These are phyloP conservation scores for Hygrophoropsis aurantiaca DNA, from an alignment of 768 basidiomycete genomes.

Conservation along the genomic window DNA sequence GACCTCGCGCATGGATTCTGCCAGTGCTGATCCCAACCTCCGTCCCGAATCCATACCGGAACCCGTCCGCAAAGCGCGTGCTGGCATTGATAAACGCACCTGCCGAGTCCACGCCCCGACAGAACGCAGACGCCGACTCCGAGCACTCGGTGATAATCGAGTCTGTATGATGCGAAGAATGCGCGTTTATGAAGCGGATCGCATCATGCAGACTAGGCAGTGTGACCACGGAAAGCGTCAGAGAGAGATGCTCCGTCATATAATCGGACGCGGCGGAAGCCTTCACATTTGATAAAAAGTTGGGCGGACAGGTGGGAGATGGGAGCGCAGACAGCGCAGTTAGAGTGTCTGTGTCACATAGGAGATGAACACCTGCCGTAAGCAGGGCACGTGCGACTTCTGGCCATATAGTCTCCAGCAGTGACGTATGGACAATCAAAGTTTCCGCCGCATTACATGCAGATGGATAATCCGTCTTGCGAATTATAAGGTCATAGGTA, in stretches of 20 bases:
- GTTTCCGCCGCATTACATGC: constrained; percentile 95
- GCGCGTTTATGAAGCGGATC: constrained; percentile 85
- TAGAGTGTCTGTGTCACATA: constrained; percentile 73
- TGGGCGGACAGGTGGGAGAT: constrained; percentile 30
- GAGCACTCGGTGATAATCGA: constrained; percentile 81
- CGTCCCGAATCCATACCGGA: constrained; percentile 94
- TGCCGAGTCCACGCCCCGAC: constrained; percentile 86
- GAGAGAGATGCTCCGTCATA: constrained; percentile 83
- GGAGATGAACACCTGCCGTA: constrained; percentile 65
- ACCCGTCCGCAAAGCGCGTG: constrained; percentile 95
- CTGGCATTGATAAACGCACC: constrained; percentile 94
- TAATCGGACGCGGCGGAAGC: constrained; percentile 66
- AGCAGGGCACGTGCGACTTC: constrained; percentile 74
- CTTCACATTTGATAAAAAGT: constrained; percentile 47
- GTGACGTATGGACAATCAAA: constrained; percentile 75
- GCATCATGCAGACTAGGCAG: constrained; percentile 73
- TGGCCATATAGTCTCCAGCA: constrained; percentile 79
- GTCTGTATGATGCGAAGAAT: constrained; percentile 96
- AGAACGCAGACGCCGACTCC: constrained; percentile 65
- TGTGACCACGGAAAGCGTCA: constrained; percentile 77
- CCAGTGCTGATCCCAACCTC: constrained; percentile 98
- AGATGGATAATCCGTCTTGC: constrained; percentile 90
- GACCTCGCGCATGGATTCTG: constrained; percentile 93
- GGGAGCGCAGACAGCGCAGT: constrained; percentile 46
- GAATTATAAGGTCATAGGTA: constrained; percentile 5